Percentiles rank a stretch among this genome's conserved stretches.
Evolutionary conservation across 208 protist genomes (phyloP).

Genomic region (Lotmaria passim): DNA sequence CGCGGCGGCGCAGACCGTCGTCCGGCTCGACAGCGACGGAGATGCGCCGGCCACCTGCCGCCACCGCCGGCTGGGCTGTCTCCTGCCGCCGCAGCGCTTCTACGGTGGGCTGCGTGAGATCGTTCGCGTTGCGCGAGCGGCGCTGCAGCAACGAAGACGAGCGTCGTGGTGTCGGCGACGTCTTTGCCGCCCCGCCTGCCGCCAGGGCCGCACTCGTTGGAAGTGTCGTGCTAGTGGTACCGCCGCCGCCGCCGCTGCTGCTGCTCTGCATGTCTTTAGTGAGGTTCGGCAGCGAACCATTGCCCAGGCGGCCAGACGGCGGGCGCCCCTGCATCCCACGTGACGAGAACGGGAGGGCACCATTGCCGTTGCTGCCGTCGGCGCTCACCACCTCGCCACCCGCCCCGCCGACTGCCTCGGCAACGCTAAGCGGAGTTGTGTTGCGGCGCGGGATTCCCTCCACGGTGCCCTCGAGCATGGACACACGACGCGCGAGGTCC

Average conservation of each 20-base stretch:
- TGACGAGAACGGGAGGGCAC: constrained; percentile 11
- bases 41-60: constrained; percentile 26
- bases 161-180: not conserved
- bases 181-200: not conserved
- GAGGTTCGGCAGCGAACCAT: constrained; percentile 16
- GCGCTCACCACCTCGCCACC: constrained; percentile 22
- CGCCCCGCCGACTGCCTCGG: not conserved
- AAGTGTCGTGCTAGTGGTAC: too few species aligned
- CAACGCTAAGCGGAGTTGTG: not conserved
- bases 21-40: constrained; percentile 49
- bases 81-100: constrained; percentile 47
- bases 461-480: constrained; percentile 52
- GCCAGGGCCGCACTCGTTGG: too few species aligned
- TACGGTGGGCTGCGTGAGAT: constrained; percentile 49
- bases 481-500: constrained; percentile 55
- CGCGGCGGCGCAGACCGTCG: constrained; percentile 64
- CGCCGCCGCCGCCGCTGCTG: constrained; percentile 7
- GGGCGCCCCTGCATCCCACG: constrained; percentile 6
- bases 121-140: not conserved
- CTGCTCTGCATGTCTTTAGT: constrained; percentile 6
- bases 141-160: constrained; percentile 4
- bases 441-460: constrained; percentile 33
- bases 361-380: constrained; percentile 4
- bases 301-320: constrained; percentile 32
- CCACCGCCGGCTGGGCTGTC: constrained; percentile 19